Evolutionary conservation across 1,284 basidiomycete genomes (phyloP), one percentile per base, ranked within the genome.

Genomic region (Ceratobasidium sp.): DNA sequence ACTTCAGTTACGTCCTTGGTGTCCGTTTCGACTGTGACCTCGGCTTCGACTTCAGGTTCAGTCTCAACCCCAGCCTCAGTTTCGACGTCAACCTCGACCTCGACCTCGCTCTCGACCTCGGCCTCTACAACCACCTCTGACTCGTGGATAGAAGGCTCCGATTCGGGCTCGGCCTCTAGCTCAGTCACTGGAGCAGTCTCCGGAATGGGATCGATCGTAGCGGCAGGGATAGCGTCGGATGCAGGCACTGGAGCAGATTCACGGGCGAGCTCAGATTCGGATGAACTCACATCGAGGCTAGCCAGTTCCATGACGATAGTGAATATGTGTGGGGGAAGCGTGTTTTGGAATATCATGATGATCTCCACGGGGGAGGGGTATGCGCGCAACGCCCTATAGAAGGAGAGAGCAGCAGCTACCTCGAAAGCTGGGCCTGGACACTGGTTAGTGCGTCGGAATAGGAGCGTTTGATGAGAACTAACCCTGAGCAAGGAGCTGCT

Each of bases 361-460:
- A 98, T 88, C 80, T 98, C 96, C 53, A 95, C 88, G 10, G 95
- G 94, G 59, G 92, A 88, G 72, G 96, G 97, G 84, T 98, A 99
- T 55, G 97, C 96, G 73, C 93, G 89, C 75, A 98, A 88, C 4
- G 95, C 97, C 73, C 93, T 89, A 87, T 91, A 98, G 87, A 98
- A 98, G 69, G 91, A 88, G 78, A 93, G 83, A 32, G 97, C 96
- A 6, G 97, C 91, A 21, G 89, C 85, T 57, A 97, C 85, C 78
- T 91, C 84, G 81, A 89, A 89, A 46, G 85, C 82, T 57, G 92
- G 91, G 50, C 94, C 94, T 96, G 76, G 23, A 18, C 34, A 16
- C 16, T 3, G 28, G 78, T 76, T 59, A 79, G 61, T 76, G 26
- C 34, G 32, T 10, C 14, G 18, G 12, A 21, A 41, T 34, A 46